Evolutionary conservation across 495 filamentous ascomycete species (phyloP), one percentile per base, ranked within the genome.

Genomic region (Tuber magnatum): DNA sequence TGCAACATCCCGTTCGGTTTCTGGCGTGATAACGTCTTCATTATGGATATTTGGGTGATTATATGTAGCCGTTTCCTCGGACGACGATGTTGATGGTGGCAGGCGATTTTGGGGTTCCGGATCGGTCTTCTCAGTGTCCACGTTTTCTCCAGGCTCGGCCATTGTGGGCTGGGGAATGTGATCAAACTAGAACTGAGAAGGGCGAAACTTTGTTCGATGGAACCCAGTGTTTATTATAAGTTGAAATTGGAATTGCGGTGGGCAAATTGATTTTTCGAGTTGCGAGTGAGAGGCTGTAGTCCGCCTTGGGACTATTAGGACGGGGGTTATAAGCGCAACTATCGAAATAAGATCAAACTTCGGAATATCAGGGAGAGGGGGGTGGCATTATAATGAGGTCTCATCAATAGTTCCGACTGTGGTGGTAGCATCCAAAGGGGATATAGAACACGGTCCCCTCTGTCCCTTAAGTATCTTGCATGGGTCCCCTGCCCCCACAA

Each of bases 1-100:
- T 22, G 69, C 70, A 71, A 81, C 75, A 35, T 80, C 77, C 0
- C 74, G 56, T 14, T 73, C 68, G 16, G 51, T 70, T 51, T 74
- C 69, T 7, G 71, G 28, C 22, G 78, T 80, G n/a, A 80, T 79
- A 65, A 32, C n/a, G 14, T 65, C 56, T 43, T 78, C 77, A 14
- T 51, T 72, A n/a, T 56, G 44, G 24, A 38, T 41, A 7, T 72
- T 75, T 65, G 28, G 56, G 32, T 35, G 56, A 65, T 35, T 35
- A 32, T 9, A 61, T 61, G 51, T 32, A 65, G 56, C 56, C 20
- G 56, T 35, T 65, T 35, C 28, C 16, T 65, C 56, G 14, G 56
- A 35, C 28, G 56, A 35, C 10, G 56, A 35, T 65, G 28, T 35
- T 35, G 56, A 35, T 65, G 56, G 56, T 3, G 28, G 56, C 35